These are phyloP conservation scores for Dacryopinax spathularia DNA, from an alignment of 768 basidiomycete genomes.

Conservation along the genomic window DNA sequence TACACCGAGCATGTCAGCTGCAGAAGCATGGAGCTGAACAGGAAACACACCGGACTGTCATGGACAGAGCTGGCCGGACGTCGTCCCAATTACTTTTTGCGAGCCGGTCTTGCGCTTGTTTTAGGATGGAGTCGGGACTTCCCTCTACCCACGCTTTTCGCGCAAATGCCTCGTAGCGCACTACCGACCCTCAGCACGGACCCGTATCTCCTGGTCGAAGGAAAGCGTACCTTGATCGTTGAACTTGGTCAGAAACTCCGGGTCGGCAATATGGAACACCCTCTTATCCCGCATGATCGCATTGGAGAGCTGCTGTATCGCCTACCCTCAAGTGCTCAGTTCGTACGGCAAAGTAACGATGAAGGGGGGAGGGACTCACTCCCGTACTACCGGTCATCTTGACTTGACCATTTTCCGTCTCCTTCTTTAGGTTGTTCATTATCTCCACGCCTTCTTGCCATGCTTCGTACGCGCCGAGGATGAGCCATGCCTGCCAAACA, in stretches of 20 bases:
- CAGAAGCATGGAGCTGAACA: background rate
- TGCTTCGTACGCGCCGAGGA: constrained; percentile 13
- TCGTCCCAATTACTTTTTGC: constrained; percentile 18
- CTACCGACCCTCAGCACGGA: too few relatives aligned
- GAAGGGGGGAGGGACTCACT: background rate
- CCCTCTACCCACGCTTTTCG: constrained; percentile 25
- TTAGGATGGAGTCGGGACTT: constrained; percentile 23
- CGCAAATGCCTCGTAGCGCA: constrained; percentile 21
- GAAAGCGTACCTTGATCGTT: constrained; percentile 26
- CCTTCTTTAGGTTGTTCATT: constrained; percentile 10
- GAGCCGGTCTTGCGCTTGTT: constrained; percentile 22
- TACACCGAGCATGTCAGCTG: constrained; percentile 9
- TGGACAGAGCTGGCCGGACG: constrained; percentile 26
- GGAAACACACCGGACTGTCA: background rate
- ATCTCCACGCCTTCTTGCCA: constrained; percentile 6
- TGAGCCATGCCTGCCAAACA: constrained; percentile 17
- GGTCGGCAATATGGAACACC: constrained; percentile 26
- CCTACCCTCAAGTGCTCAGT: background rate
- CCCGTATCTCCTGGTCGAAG: background rate
- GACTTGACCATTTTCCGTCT: background rate
- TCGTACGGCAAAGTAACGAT: background rate
- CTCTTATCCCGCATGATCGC: constrained; percentile 30
- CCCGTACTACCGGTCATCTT: background rate
- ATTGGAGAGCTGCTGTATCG: constrained; percentile 20
- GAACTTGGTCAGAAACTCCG: constrained; percentile 25